phyloP scores from a whole-genome alignment of 1,284 basidiomycete species.

The Cryptococcus sp. region DNA sequence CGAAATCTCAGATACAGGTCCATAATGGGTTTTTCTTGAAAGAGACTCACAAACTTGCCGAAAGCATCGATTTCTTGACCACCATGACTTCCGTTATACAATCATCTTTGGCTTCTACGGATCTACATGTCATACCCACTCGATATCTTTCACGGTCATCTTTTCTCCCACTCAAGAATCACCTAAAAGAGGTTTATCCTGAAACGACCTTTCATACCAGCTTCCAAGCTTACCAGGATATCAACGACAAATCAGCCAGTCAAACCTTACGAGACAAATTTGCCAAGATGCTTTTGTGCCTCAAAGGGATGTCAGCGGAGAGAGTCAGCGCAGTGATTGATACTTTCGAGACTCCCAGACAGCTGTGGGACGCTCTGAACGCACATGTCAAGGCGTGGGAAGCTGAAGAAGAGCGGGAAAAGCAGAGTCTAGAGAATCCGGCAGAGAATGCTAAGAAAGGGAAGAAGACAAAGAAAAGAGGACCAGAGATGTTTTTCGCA shows the following conservation, averaged over 20 bases:
- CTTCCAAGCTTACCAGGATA: constrained; percentile 49
- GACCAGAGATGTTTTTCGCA: constrained; percentile 41
- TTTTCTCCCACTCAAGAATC: constrained; percentile 31
- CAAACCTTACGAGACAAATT: constrained; percentile 51
- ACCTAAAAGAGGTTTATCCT: constrained; percentile 42
- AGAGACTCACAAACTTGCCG: constrained; percentile 50
- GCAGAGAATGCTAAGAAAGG: background rate
- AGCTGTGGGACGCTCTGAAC: constrained; percentile 46
- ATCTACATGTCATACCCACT: constrained; percentile 51
- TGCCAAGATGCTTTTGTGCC: constrained; percentile 53
- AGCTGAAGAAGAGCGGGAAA: constrained; percentile 10
- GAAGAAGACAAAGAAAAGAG: constrained; percentile 24
- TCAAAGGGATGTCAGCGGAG: constrained; percentile 54
- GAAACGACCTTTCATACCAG: constrained; percentile 46
- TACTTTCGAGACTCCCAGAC: constrained; percentile 50
- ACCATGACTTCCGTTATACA: constrained; percentile 51
- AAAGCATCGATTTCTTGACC: constrained; percentile 53
- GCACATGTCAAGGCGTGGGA: background rate
- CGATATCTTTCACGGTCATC: constrained; percentile 33
- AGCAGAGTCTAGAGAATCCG: constrained; percentile 4
- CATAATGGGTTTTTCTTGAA: constrained; percentile 56
- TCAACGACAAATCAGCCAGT: constrained; percentile 52
- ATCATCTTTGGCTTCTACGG: constrained; percentile 34
- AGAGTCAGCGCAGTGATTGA: constrained; percentile 51
- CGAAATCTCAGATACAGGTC: constrained; percentile 53